phyloP scores from a whole-genome alignment of 805 yeast genomes.

The Grigorovia jiainica region DNA sequence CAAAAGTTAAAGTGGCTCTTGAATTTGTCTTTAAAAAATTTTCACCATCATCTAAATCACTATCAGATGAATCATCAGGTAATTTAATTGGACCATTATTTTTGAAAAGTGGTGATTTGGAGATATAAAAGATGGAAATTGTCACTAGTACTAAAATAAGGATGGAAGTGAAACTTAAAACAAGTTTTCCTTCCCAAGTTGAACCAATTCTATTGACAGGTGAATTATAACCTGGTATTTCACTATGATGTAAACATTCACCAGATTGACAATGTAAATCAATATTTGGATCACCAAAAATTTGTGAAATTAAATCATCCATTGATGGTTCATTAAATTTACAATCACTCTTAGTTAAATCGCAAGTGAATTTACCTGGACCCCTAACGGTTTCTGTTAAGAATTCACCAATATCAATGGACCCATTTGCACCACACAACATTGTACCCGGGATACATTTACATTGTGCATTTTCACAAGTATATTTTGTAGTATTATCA shows the following conservation, averaged over 20 bases:
- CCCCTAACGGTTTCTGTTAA: slow-evolving; percentile 82
- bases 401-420: slow-evolving; percentile 90
- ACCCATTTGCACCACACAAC: slow-evolving; percentile 90
- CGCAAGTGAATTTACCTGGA: slow-evolving; percentile 88
- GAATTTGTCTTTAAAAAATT: slow-evolving; percentile 39
- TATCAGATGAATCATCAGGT: slow-evolving; percentile 12
- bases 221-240: slow-evolving; percentile 78
- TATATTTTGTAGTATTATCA: slow-evolving; percentile 62
- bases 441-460: slow-evolving; percentile 85
- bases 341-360: slow-evolving; percentile 52
- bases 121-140: slow-evolving; percentile 36
- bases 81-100: slow-evolving; percentile 16
- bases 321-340: slow-evolving; percentile 88
- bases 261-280: slow-evolving; percentile 74
- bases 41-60: slow-evolving; percentile 22
- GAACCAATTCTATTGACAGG: slow-evolving; percentile 38
- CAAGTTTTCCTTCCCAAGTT: slow-evolving; percentile 34
- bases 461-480: slow-evolving; percentile 72
- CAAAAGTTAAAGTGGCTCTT: slow-evolving; percentile 71
- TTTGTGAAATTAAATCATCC: slow-evolving; percentile 82
- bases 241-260: slow-evolving; percentile 87
- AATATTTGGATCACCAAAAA: slow-evolving; percentile 92
- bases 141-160: slow-evolving; percentile 28
- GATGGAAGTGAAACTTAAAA: slow-evolving; percentile 32
- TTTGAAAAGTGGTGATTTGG: slow-evolving; percentile 54